Percentiles rank a stretch among this genome's conserved stretches.
phyloP scores from a whole-genome alignment of 208 protist species.

The Trypanosoma scelopori region DNA sequence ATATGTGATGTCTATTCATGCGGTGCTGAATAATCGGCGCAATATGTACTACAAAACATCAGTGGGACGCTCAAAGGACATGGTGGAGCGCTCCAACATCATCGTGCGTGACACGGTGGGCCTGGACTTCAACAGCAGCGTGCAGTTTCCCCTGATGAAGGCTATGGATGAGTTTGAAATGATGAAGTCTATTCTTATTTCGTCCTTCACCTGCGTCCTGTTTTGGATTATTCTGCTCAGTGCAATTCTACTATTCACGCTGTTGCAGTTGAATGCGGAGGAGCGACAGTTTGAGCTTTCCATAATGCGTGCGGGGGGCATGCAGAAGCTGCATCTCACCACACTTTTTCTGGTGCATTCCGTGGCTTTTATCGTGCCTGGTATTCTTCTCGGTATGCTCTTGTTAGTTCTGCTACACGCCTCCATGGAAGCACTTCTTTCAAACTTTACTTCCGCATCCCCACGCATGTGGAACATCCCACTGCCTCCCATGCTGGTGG shows the following conservation, averaged over 20 bases:
- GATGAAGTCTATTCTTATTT: conserved; percentile 79
- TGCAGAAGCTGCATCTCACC: conserved; percentile 77
- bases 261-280: conserved; percentile 93
- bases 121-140: conserved; percentile 39
- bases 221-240: conserved; percentile 87
- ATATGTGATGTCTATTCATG: conserved; percentile 62
- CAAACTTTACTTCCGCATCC: conserved; percentile 52
- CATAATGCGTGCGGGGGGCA: conserved; percentile 94
- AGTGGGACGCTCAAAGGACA: conserved; percentile 22
- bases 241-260: conserved; percentile 87
- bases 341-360: conserved; percentile 78
- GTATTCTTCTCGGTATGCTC: conserved; percentile 69
- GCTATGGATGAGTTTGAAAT: conserved; percentile 63
- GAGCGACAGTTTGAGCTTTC: conserved; percentile 97
- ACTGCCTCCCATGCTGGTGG: conserved; percentile 47
- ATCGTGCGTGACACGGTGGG: conserved; percentile 52
- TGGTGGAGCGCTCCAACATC: conserved; percentile 60
- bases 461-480: conserved; percentile 30
- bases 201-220: conserved; percentile 84
- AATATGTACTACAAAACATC: conserved; percentile 70
- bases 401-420: conserved; percentile 70
- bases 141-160: conserved; percentile 59
- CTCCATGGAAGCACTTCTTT: conserved; percentile 59
- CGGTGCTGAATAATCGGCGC: conserved; percentile 66
- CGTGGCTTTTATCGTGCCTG: conserved; percentile 91